phyloP scores from a whole-genome alignment of 2,329 filamentous ascomycete genomes.

The Huntiella savannae region DNA sequence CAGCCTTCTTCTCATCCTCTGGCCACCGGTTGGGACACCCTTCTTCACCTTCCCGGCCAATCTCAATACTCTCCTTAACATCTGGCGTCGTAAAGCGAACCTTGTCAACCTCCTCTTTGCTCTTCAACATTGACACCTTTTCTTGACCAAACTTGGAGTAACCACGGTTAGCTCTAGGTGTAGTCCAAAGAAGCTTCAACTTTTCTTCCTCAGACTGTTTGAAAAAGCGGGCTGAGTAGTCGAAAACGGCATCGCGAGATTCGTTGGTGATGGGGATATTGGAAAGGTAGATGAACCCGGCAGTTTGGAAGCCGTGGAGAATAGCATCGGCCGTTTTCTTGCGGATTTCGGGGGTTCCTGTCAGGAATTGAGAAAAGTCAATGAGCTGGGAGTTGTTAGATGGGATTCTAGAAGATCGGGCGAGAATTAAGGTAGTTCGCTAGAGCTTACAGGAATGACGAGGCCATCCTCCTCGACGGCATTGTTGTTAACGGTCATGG shows the following conservation, averaged over 20 bases:
- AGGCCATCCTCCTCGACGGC: conserved; percentile 33
- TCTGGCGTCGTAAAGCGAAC: conserved; percentile 40
- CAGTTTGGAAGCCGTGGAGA: conserved; percentile 61
- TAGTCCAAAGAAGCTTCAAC: conserved; percentile 49
- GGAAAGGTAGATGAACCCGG: conserved; percentile 77
- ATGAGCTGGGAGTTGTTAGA: conserved; percentile 37
- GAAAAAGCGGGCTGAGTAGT: conserved; percentile 54
- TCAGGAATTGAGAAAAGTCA: conserved; percentile 57
- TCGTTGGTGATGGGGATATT: conserved; percentile 52
- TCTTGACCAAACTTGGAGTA: conserved; percentile 53
- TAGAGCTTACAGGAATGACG: conserved; percentile 29
- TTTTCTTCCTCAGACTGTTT: conserved; percentile 41
- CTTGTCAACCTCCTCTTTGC: conserved; percentile 36
- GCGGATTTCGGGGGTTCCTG: conserved; percentile 40
- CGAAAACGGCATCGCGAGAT: conserved; percentile 42
- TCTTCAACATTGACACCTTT: conserved; percentile 42
- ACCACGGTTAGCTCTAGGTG: conserved; percentile 52
- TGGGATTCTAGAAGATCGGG: background rate
- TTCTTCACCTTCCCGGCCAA: conserved; percentile 38
- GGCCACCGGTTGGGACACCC: conserved; percentile 65
- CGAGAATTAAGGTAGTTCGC: background rate
- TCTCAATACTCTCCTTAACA: conserved; percentile 47
- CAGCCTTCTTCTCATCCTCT: conserved; percentile 25
- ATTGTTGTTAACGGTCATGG: conserved; percentile 19
- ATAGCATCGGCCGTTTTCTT: conserved; percentile 49